Conservation (phyloP, 2,329 filamentous ascomycete species). For the Sordariomycetes sp. region DNA sequence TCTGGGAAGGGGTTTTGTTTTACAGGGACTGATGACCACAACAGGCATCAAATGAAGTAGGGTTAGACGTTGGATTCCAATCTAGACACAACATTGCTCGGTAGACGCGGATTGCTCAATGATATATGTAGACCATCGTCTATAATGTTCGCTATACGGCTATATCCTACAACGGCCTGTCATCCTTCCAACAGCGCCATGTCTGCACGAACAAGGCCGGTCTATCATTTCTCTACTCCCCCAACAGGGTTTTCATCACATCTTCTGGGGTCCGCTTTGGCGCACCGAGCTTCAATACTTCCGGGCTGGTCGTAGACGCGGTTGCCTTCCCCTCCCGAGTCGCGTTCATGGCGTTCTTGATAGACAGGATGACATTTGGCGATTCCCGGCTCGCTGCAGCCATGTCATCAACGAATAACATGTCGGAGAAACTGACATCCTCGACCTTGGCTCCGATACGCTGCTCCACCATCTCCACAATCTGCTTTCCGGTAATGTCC, state of each 20-base stretch:
- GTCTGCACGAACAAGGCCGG: no score
- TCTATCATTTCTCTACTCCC: background rate
- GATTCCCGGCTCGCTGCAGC: background rate
- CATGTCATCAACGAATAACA: background rate
- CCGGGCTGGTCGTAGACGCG: background rate
- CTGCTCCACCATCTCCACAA: background rate
- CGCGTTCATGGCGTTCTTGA: background rate
- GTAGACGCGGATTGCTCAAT: no score
- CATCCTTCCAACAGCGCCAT: no score
- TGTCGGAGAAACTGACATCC: background rate
- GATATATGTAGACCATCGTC: no score
- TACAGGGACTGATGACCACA: no score
- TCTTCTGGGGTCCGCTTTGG: background rate
- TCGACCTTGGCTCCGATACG: background rate
- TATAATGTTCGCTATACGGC: no score
- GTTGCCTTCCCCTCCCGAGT: background rate
- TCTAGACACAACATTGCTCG: no score
- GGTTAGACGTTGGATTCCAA: no score
- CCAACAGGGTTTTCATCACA: background rate
- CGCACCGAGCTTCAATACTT: background rate
- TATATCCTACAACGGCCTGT: no score
- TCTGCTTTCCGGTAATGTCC: background rate
- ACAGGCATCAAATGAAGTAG: no score
- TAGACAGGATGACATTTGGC: background rate
- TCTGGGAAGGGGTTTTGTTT: no score